Base-by-base conservation (phyloP, 768 basidiomycete genomes). In the Erythrobasidium yunnanense region DNA sequence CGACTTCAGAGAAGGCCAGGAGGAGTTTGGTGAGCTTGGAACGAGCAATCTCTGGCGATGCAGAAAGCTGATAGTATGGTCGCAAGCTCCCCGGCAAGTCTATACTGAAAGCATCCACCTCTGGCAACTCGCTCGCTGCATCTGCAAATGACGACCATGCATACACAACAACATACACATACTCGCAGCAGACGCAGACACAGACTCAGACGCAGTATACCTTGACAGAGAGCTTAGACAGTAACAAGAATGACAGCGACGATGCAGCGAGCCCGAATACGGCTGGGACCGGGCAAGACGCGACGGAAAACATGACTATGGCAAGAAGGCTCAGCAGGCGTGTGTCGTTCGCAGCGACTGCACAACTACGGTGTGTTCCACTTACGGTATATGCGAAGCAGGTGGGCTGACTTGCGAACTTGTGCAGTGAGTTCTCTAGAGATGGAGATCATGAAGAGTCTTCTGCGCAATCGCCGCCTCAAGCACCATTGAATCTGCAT, bases 81-180 rank as follows among this genome's bases (percentile, higher is more conserved):
- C n/a, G n/a, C n/a, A 55, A 73, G 72, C 47, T 50, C 0, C 72
- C 72, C 3, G 68, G 72, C 1, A 54, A 71, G 3, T 73, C 72
- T 2, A 73, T 73, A 57, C 66, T 73, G 23, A 71, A 71, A 23
- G 29, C 51, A 22, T 1, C 65, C 51, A 4, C 45, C 23, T 52
- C 29, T 1, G n/a, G 63, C n/a, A 23, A 25, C 29, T 35, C 4
- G 6, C 54, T 34, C 18, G 42, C 55, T 25, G 29, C 33, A 22
- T 13, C 11, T 23, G 20, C 8, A 22, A 67, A 29, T n/a, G 22
- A 18, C 23, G 51, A 51, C 23, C 49, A 18, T 22, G 53, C 52
- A 67, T 67, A 6, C 18, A 65, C 57, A 20, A 38, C 46, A 60
- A 66, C 53, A 18, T 35, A 7, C 4, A 32, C 7, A 34, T 38